Evolutionary conservation across 345 rosid species (phyloP), one percentile per base, ranked within the genome.

Genomic region (Heritiera fomes): DNA sequence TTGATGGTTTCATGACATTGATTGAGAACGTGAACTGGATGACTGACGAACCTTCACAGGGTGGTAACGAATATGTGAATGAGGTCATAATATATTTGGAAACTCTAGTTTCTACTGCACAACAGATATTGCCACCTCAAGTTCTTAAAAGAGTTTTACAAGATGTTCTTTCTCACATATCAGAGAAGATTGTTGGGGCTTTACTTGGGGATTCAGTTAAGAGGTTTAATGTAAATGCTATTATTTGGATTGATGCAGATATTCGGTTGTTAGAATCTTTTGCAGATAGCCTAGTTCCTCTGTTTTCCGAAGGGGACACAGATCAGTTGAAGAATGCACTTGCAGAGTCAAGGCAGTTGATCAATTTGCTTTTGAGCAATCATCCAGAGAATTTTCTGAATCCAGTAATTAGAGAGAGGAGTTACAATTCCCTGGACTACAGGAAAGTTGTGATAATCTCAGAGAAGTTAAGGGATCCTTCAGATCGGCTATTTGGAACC

Each of bases 1-100:
- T 90, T 59, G 97, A 92, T 71, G 94, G 98, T n/a, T 96, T 94
- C 87, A 89, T 92, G 97, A 77, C 87, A 6, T 81, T 96, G 85
- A 87, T 96, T 17, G 99, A 96, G 88, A 96, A 96, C 64, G 98
- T 96, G 67, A 96, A 92, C 69, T 96, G 99, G 99, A 89, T 87
- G 92, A 85, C 91, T n/a, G 99, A 96, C 63, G 97, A 94, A 59
- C 84, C 89, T 60, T 82, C 85, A 41, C 91, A 88, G 80, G 89
- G 85, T 70, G 98, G 99, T 49, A 96, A 96, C 64, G 99, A 96
- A 79, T 96, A 94, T 84, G 97, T 90, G 84, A 96, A 91, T 81
- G 99, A 96, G 83, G 98, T 96, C 74, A 80, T 92, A 71, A 91
- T 96, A 75, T 96, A 92, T 89, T 80, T 96, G 82, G 98, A 90